Evolutionary conservation across 1,284 basidiomycete genomes (phyloP), one percentile per base, ranked within the genome.

Genomic region (Lignosus rhinocerotis): DNA sequence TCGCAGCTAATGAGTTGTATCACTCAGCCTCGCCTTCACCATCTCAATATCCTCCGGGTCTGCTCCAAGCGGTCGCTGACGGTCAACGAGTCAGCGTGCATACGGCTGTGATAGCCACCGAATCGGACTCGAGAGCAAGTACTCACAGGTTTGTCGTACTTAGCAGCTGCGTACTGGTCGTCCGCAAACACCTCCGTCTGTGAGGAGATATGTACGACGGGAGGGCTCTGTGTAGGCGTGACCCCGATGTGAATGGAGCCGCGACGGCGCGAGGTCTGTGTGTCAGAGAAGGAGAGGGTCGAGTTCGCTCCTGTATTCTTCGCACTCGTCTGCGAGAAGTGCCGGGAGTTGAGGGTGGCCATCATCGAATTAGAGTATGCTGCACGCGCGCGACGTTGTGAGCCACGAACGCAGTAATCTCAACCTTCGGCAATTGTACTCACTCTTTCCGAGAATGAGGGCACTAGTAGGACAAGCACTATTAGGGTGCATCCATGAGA

Each of bases 311-410:
- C 42, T 7, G 54, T 44, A 7, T n/a, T 41, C 0, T 55, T 47
- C 19, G 51, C 25, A 8, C 14, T 55, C n/a, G 25, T n/a, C 30
- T n/a, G n/a, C 2, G 36, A 30, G 25, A 32, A 30, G 50, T 34
- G 6, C 12, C 54, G 54, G 32, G 54, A 55, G 54, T 55, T 55
- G 31, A 55, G 41, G 16, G 39, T 49, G 32, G 54, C 48, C 41
- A 55, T 50, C 54, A 55, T 55, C 19, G 47, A 42, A 41, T 55
- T 55, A 8, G 54, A 55, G 41, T 55, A 55, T 7, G 50, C 54
- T 55, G 39, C 11, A 7, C 3, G 11, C 21, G 16, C 16, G 2
- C 2, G 12, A 36, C 34, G 14, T 36, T 16, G 34, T 36, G 11
- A 36, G 6, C 1, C 8, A 9, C 34, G 39, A 49, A 12, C 30